phyloP scores from a whole-genome alignment of 306 rosid species.

The Prunus fruticosa region DNA sequence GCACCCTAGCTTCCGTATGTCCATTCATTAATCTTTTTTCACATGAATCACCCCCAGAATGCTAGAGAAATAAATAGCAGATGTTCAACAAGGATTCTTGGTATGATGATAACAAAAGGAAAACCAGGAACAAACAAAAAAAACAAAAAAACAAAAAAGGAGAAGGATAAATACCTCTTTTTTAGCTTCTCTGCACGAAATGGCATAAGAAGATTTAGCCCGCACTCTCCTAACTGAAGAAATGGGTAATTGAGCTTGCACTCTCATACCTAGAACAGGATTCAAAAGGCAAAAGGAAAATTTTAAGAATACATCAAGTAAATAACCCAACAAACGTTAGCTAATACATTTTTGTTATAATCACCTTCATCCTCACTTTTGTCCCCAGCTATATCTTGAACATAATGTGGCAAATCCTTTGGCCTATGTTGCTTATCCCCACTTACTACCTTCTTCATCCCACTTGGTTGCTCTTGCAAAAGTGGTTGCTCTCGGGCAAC shows the following conservation, averaged over 20 bases:
- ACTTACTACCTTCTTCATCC: constrained; percentile 30
- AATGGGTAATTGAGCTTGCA: constrained; percentile 29
- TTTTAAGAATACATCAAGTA: constrained; percentile 44
- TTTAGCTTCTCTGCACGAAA: constrained; percentile 37
- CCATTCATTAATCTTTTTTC: constrained; percentile 25
- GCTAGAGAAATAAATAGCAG: constrained; percentile 37
- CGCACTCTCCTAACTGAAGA: constrained; percentile 38
- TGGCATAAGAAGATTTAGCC: constrained; percentile 32
- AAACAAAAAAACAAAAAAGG: not conserved
- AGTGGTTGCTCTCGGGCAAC: constrained; percentile 42
- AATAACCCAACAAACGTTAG: constrained; percentile 50
- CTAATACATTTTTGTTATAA: constrained; percentile 20
- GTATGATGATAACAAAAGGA: constrained; percentile 15
- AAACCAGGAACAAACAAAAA: not conserved
- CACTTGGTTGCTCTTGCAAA: constrained; percentile 48
- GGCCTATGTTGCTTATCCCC: constrained; percentile 27
- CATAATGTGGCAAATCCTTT: constrained; percentile 29
- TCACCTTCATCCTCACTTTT: constrained; percentile 52
- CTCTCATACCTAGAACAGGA: constrained; percentile 55
- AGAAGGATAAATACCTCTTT: constrained; percentile 39
- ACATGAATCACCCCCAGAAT: constrained; percentile 31
- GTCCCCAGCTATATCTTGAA: constrained; percentile 32
- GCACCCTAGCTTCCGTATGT: constrained; percentile 8
- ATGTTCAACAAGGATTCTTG: constrained; percentile 4
- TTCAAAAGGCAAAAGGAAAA: constrained; percentile 39